Evolutionary conservation across 768 basidiomycete genomes (phyloP).

Genomic region (Leccinum longicurvipes): DNA sequence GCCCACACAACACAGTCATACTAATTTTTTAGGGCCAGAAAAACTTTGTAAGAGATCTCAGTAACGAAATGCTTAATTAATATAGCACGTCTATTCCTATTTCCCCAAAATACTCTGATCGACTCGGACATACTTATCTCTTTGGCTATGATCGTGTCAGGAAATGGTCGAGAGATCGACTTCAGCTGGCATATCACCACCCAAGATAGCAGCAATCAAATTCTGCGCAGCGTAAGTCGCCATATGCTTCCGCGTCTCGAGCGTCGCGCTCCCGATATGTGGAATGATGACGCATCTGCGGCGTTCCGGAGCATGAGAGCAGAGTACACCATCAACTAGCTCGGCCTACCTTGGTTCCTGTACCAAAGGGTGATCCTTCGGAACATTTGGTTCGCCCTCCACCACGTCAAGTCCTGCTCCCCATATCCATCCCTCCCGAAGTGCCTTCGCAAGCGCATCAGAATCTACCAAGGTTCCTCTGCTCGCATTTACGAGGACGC

Average conservation of each 20-base stretch:
- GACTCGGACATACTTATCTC: background rate
- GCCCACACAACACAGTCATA: no score
- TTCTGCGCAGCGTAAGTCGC: constrained; percentile 72
- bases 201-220: constrained; percentile 41
- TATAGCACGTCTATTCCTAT: no score
- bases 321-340: background rate
- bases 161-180: constrained; percentile 31
- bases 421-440: constrained; percentile 78
- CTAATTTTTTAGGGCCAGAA: no score
- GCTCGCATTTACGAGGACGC: constrained; percentile 80
- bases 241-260: constrained; percentile 83
- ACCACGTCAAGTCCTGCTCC: constrained; percentile 94
- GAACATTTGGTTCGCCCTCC: constrained; percentile 83
- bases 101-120: no score
- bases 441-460: constrained; percentile 78
- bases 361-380: constrained; percentile 73
- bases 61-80: constrained; percentile 4
- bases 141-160: background rate
- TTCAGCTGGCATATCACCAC: constrained; percentile 58
- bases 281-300: constrained; percentile 77
- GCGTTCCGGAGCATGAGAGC: background rate
- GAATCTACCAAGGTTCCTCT: constrained; percentile 90
- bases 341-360: constrained; percentile 62
- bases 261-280: constrained; percentile 88
- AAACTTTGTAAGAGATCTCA: no score